A percentile compares a stretch with the other conserved stretches of the same genome.
These are phyloP conservation scores for Geranomyces variabilis DNA, from an alignment of 192 early-diverging fungal species.

Conservation along the genomic window DNA sequence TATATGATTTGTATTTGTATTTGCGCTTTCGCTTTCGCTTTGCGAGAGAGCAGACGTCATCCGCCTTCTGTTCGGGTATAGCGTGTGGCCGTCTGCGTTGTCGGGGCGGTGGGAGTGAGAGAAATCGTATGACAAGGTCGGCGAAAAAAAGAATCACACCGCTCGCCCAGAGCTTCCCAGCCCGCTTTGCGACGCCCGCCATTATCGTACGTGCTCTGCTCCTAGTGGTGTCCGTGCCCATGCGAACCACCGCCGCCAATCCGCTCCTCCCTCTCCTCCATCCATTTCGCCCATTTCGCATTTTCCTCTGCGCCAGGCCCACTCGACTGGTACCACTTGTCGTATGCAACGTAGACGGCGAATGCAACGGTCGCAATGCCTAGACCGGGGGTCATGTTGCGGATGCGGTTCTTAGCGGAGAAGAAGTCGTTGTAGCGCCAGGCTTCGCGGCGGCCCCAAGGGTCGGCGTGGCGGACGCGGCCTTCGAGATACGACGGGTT, in stretches of 20 bases:
- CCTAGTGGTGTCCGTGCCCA: not conserved
- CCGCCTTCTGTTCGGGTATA: too few relatives aligned
- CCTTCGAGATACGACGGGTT: slow-evolving; percentile 38
- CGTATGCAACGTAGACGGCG: slow-evolving; percentile 50
- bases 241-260: slow-evolving; percentile 34
- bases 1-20: too few relatives aligned
- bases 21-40: too few relatives aligned
- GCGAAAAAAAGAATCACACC: too few relatives aligned
- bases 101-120: too few relatives aligned
- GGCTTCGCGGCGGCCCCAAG: slow-evolving; percentile 50
- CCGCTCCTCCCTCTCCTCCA: slow-evolving; percentile 43
- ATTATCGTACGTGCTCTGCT: too few relatives aligned
- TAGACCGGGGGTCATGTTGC: slow-evolving; percentile 45
- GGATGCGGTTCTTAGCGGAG: slow-evolving; percentile 28
- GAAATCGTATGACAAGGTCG: too few relatives aligned
- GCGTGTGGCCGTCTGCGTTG: too few relatives aligned
- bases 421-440: slow-evolving; percentile 54
- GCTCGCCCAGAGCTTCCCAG: too few relatives aligned
- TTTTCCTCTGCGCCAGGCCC: slow-evolving; percentile 49
- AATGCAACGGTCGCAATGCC: slow-evolving; percentile 40
- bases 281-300: slow-evolving; percentile 48
- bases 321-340: slow-evolving; percentile 47
- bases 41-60: too few relatives aligned
- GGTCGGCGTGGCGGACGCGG: slow-evolving; percentile 29
- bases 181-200: too few relatives aligned